These are phyloP conservation scores for Exophiala mesophila DNA, from an alignment of 2,329 filamentous ascomycete species.

Conservation along the genomic window DNA sequence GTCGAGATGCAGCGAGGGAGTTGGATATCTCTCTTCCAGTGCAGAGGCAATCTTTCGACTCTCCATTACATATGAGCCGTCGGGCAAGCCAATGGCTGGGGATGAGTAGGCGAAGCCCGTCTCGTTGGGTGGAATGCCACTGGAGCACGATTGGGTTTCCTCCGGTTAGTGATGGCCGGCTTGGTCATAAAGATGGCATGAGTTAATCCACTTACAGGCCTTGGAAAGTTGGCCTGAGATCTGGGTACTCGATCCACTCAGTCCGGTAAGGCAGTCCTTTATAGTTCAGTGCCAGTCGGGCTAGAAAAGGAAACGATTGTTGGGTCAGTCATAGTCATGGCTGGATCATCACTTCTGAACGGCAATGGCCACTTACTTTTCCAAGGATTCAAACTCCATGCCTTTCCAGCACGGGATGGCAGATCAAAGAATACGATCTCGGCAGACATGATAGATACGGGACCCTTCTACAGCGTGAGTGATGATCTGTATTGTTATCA, in stretches of 20 bases:
- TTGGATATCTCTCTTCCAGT: conserved; percentile 56
- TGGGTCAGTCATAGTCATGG: too few species aligned
- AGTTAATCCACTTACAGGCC: conserved; percentile 34
- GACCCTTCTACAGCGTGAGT: not conserved
- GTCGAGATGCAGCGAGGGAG: conserved; percentile 55
- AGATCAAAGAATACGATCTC: conserved; percentile 59
- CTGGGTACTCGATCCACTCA: conserved; percentile 65
- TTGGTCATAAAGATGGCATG: conserved; percentile 1
- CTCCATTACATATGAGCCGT: conserved; percentile 60
- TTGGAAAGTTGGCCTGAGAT: conserved; percentile 54
- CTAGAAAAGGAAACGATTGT: conserved; percentile 39
- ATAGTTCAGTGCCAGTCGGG: conserved; percentile 62
- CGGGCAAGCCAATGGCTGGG: conserved; percentile 52
- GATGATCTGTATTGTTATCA: not conserved
- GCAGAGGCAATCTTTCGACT: conserved; percentile 55
- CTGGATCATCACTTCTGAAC: too few species aligned
- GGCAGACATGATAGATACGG: too few species aligned
- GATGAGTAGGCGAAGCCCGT: conserved; percentile 46
- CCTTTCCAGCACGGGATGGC: conserved; percentile 47
- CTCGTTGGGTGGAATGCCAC: conserved; percentile 45
- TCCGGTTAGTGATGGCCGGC: too few species aligned
- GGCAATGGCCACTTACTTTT: conserved; percentile 52
- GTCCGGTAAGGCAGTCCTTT: conserved; percentile 64
- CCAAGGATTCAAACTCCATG: conserved; percentile 68
- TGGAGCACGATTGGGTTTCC: too few species aligned